phyloP scores from a whole-genome alignment of 352 stramenopile genomes.

The Phytophthora brassicae region DNA sequence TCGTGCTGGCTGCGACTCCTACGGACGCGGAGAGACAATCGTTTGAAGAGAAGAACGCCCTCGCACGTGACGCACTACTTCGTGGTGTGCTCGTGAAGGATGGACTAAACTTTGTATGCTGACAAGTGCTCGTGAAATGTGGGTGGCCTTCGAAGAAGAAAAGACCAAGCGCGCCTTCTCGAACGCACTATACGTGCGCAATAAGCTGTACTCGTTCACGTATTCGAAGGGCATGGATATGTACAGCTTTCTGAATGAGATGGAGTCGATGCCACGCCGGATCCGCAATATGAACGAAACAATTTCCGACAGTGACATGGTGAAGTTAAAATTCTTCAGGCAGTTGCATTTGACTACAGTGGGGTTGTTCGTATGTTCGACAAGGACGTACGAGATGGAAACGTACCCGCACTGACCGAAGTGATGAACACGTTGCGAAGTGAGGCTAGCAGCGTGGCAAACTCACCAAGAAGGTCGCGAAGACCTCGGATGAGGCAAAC shows the following conservation, averaged over 20 bases:
- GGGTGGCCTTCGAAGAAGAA: background rate
- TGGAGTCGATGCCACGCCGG: background rate
- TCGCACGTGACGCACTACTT: no score
- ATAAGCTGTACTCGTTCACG: background rate
- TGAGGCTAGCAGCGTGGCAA: no score
- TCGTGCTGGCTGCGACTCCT: background rate
- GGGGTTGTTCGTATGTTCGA: constrained; percentile 5
- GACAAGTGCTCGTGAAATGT: constrained; percentile 1
- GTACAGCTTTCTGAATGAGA: background rate
- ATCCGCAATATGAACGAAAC: background rate
- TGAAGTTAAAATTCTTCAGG: background rate
- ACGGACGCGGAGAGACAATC: background rate
- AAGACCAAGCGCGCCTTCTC: background rate
- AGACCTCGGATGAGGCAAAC: no score
- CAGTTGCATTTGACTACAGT: background rate
- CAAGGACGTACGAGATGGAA: no score
- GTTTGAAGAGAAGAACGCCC: no score
- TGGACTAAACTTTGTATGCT: constrained; percentile 4
- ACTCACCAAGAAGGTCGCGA: no score
- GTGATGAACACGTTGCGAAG: no score
- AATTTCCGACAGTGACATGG: background rate
- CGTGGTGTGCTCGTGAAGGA: background rate
- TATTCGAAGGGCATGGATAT: constrained; percentile 4
- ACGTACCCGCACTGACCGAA: background rate
- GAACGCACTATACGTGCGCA: background rate